Evolutionary conservation across 139 green algal species (phyloP).

Genomic region (Tetratostichococcus sp.): DNA sequence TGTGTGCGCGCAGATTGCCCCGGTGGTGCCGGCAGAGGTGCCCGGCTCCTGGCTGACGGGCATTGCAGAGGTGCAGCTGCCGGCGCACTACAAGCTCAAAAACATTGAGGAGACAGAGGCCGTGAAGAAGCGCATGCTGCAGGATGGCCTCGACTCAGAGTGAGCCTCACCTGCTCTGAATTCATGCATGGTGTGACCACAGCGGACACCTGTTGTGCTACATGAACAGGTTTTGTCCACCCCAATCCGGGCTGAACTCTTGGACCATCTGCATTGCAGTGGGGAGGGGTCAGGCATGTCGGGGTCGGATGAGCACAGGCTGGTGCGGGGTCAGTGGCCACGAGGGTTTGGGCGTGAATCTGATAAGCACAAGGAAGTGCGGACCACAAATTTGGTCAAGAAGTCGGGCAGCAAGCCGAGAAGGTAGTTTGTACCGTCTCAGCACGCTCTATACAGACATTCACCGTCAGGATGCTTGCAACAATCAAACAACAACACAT

Average conservation of each 20-base stretch:
- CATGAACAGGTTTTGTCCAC: too few species aligned
- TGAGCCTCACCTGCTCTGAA: not conserved
- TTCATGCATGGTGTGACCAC: too few species aligned
- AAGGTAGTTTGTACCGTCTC: not conserved
- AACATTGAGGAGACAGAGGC: slow-evolving; percentile 85
- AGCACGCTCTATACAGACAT: too few species aligned
- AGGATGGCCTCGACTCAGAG: not conserved
- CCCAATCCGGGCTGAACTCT: too few species aligned
- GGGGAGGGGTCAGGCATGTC: not conserved
- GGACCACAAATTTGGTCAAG: not conserved
- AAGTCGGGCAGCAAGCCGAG: not conserved
- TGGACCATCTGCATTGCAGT: too few species aligned
- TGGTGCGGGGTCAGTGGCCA: not conserved
- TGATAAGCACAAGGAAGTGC: not conserved
- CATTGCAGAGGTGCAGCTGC: slow-evolving; percentile 74
- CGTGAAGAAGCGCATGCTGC: slow-evolving; percentile 67
- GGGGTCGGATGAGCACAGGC: not conserved
- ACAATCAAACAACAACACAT: too few species aligned
- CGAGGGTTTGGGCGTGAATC: not conserved
- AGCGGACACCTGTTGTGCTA: too few species aligned
- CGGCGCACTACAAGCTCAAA: slow-evolving; percentile 60
- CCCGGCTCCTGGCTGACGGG: slow-evolving; percentile 49
- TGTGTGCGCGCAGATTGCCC: not conserved
- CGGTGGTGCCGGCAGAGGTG: slow-evolving; percentile 31
- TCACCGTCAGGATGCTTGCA: too few species aligned